Base-by-base conservation (phyloP, 495 filamentous ascomycete species). In the Penicillium egyptiacum region DNA sequence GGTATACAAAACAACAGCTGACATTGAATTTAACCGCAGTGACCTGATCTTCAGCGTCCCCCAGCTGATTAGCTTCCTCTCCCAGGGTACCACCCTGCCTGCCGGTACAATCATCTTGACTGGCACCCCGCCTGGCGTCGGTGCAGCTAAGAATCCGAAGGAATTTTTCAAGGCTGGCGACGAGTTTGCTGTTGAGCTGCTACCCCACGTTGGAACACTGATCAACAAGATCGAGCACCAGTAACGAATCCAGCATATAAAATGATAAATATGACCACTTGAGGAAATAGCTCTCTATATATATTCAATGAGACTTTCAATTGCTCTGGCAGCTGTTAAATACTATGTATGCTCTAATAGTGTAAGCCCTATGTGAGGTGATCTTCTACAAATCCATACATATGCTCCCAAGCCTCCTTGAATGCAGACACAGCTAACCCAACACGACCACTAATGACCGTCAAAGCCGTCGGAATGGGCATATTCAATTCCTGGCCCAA, bases 101-200 rank as follows among this genome's bases (percentile, higher is more conserved):
- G 87, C 88, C 1, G 90, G 90, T 9, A 90, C 91, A 59, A 61
- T 93, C 43, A 90, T 95, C 51, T 85, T 92, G 57, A 93, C 90
- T n/a, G 90, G 90, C 53, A 95, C 90, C 63, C 83, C 83, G 2
- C 70, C 76, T 10, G 78, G 78, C 10, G 75, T 80, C 20, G 78
- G 78, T 25, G 72, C 77, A 11, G 79, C 79, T 31, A 84, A 81
- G 77, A 83, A 80, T 42, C 75, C 77, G 12, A 74, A 78, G 65
- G 75, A 79, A 49, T 84, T 76, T 45, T 64, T 88, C 58, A 81
- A 81, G 66, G 71, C 80, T 39, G 83, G 80, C 0, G 84, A 86
- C 63, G 78, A 83, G 49, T 84, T 88, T 9, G 77, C 80, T 50
- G 83, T 88, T 8, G 72, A 81, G 65, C 69, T 86, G 55, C 68